Base-by-base conservation (phyloP, 768 basidiomycete species). In the Kwoniella mangroviensis region DNA sequence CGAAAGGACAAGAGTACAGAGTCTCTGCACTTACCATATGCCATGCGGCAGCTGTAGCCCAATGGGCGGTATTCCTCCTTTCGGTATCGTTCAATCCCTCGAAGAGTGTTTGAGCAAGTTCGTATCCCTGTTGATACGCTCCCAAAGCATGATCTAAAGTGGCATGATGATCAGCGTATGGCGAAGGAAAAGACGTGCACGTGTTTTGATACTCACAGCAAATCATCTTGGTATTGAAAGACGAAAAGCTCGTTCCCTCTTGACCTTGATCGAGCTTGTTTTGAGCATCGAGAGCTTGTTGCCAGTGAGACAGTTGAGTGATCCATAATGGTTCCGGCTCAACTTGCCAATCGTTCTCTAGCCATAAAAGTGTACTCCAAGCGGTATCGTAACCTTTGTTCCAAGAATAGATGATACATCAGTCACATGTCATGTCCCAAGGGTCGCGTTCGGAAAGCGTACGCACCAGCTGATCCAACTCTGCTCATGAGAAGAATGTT, bases 21-120 rank as follows among this genome's bases (percentile, higher is more conserved):
- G 34, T 34, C 34, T 34, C 9, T 56, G 2, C 10, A 70, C 73
- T 72, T 57, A 81, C 79, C 77, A 81, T 79, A 55, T 81, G 79
- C 81, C 81, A 83, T 4, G 81, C 79, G 4, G 81, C 74, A 2
- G 79, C 79, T 2, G 79, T 73, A 10, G 74, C 79, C 77, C 75
- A 81, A 61, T 81, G 75, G n/a, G 79, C 70, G 0, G 79, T 76
- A 40, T 78, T 74, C n/a, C 74, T 67, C 52, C 77, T 70, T 63
- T 83, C 75, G 40, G 67, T 22, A 56, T 82, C 75, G 49, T 75
- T 72, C 60, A 83, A 63, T 0, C 75, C 70, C 17, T 80, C 77
- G 56, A 75, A 83, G 19, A 79, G 54, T 9, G 68, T 59, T 34
- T 76, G 73, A 2, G 77, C 81, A 3, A 82, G 68, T 13, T 72